A percentile compares a stretch with the other conserved stretches of the same genome.
These are phyloP conservation scores for Citeromyces matritensis DNA, from an alignment of 805 yeast genomes.

Conservation along the genomic window DNA sequence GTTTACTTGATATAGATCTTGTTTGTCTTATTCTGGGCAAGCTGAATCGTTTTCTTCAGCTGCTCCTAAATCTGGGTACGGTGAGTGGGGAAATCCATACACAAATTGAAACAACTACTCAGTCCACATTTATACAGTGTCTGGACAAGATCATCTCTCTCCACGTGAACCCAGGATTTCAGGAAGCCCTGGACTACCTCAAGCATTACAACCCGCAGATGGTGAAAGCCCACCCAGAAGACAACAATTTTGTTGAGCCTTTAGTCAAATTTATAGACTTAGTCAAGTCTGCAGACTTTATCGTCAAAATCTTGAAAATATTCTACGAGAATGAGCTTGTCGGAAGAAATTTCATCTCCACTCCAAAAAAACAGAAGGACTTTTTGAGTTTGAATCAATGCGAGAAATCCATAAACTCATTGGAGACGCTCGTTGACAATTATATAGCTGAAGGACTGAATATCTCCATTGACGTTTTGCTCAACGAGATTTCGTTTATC, in stretches of 20 bases:
- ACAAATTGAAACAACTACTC: too few species aligned
- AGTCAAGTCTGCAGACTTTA: conserved; percentile 84
- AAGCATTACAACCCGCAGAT: conserved; percentile 53
- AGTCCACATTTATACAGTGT: too few species aligned
- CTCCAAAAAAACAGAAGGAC: conserved; percentile 47
- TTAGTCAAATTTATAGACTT: conserved; percentile 77
- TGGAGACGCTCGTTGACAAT: conserved; percentile 73
- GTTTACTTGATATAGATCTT: too few species aligned
- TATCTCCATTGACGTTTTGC: conserved; percentile 79
- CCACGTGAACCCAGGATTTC: conserved; percentile 82
- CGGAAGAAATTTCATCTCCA: conserved; percentile 22
- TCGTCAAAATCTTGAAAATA: conserved; percentile 82
- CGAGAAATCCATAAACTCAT: conserved; percentile 40
- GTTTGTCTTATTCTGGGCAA: too few species aligned
- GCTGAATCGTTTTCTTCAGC: too few species aligned
- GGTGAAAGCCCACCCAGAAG: conserved; percentile 7
- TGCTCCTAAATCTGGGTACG: too few species aligned
- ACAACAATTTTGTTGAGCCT: conserved; percentile 46
- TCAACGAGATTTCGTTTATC: conserved; percentile 44
- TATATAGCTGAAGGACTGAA: conserved; percentile 88
- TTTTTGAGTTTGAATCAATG: conserved; percentile 66
- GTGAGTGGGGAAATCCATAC: too few species aligned
- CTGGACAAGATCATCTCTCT: too few species aligned
- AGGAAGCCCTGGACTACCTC: conserved; percentile 58
- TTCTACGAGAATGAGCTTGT: conserved; percentile 80